Conservation (phyloP, 768 basidiomycete species). For the Hericium rajendrae region DNA sequence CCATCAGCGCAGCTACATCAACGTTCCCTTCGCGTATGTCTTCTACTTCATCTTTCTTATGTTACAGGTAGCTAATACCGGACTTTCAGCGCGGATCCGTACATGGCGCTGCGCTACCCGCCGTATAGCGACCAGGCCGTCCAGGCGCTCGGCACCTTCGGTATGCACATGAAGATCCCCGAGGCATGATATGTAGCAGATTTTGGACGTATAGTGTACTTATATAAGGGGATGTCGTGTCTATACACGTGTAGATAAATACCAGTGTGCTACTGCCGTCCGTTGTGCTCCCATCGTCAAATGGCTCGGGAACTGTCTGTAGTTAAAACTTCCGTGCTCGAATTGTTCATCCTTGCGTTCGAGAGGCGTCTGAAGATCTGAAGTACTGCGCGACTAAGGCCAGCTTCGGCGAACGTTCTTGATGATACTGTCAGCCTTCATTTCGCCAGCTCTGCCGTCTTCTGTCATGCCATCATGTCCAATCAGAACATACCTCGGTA, state of each 20-base stretch:
- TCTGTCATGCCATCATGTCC: no score
- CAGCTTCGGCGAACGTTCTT: no score
- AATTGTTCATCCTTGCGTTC: no score
- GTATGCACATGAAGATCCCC: neutral
- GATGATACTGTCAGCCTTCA: no score
- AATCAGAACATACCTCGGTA: no score
- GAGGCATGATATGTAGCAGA: neutral
- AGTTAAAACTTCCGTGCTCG: no score
- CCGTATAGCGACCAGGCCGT: slow-evolving; percentile 39
- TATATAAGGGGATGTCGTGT: neutral
- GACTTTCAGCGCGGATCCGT: slow-evolving; percentile 34
- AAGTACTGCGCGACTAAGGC: no score
- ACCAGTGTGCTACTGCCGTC: neutral
- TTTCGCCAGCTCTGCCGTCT: no score
- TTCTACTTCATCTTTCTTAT: neutral
- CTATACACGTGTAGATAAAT: neutral
- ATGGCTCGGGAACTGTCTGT: no score
- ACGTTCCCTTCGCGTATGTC: slow-evolving; percentile 49
- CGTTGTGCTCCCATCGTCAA: no score
- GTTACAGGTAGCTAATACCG: neutral
- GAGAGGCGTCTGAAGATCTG: no score
- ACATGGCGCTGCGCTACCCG: slow-evolving; percentile 46
- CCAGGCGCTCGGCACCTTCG: slow-evolving; percentile 18
- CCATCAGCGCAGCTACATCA: slow-evolving; percentile 37
- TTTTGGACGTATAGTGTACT: neutral